phyloP scores from a whole-genome alignment of 345 rosid genomes.

The Fremontodendron californicum region DNA sequence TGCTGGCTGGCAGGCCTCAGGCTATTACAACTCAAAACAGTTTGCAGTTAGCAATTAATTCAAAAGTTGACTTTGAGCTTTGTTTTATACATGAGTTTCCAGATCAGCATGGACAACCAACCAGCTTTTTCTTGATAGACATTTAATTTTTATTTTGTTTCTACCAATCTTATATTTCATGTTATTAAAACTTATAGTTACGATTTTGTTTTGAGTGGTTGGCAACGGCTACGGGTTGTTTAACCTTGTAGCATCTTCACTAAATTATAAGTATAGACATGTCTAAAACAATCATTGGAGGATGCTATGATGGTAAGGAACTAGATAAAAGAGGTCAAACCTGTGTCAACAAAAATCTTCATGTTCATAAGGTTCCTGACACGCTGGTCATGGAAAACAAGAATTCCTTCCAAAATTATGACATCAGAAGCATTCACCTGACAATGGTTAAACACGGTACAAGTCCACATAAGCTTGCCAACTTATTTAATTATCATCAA shows the following conservation, averaged over 20 bases:
- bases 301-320: slow-evolving; percentile 13
- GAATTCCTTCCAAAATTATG: slow-evolving; percentile 94
- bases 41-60: slow-evolving; percentile 1
- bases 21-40: neutral
- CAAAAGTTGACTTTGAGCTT: neutral
- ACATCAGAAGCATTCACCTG: slow-evolving; percentile 99
- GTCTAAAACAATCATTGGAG: neutral
- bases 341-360: slow-evolving; percentile 99
- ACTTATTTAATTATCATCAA: neutral
- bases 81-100: neutral
- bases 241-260: slow-evolving; percentile 9
- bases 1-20: too few species aligned
- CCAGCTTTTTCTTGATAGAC: neutral
- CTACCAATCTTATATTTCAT: neutral
- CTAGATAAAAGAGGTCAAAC: slow-evolving; percentile 33
- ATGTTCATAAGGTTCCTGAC: slow-evolving; percentile 91
- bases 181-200: neutral
- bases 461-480: neutral
- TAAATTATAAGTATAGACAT: slow-evolving; percentile 14
- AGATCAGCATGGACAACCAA: neutral
- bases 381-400: slow-evolving; percentile 85
- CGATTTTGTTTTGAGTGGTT: neutral
- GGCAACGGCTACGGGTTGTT: neutral
- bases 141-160: neutral
- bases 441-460: neutral